Conservation (phyloP, 495 filamentous ascomycete species). For the Penicillium fimorum region DNA sequence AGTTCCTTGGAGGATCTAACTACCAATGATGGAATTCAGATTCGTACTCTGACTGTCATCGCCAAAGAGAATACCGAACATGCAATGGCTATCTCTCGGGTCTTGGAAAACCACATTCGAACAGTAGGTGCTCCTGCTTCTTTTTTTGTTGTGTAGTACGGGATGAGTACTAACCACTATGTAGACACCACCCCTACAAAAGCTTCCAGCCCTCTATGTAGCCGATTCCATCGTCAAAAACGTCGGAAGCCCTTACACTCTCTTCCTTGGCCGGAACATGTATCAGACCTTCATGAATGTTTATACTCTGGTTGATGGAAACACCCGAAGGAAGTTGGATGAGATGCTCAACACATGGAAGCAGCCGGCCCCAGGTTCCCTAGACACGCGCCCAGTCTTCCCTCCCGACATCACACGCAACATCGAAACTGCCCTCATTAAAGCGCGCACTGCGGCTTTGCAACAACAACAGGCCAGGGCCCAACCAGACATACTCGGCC, state of each 20-base stretch:
- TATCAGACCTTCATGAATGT: conserved; percentile 95
- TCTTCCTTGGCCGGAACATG: conserved; percentile 88
- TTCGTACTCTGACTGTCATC: conserved; percentile 92
- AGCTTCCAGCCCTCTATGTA: conserved; percentile 93
- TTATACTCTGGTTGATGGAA: conserved; percentile 79
- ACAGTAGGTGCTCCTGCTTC: conserved; percentile 62
- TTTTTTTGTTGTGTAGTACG: conserved; percentile 14
- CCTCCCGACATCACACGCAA: conserved; percentile 75
- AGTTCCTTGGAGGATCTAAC: conserved; percentile 88
- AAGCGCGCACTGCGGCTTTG: conserved; percentile 72
- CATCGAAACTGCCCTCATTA: conserved; percentile 92
- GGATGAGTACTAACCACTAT: conserved; percentile 39
- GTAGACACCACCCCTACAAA: conserved; percentile 80
- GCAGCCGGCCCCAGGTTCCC: conserved; percentile 87
- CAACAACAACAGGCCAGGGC: conserved; percentile 66
- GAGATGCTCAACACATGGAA: conserved; percentile 99
- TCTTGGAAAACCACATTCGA: conserved; percentile 87
- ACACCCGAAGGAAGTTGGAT: conserved; percentile 84
- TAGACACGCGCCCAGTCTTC: conserved; percentile 86
- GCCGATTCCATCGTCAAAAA: conserved; percentile 98
- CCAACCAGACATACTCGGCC: conserved; percentile 62
- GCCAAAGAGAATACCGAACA: conserved; percentile 95
- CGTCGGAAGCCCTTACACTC: conserved; percentile 93
- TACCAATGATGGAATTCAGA: conserved; percentile 85
- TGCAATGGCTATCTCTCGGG: conserved; percentile 84